Evolutionary conservation across 129 eudicot genomes (phyloP).

Genomic region (Glebionis coronaria): DNA sequence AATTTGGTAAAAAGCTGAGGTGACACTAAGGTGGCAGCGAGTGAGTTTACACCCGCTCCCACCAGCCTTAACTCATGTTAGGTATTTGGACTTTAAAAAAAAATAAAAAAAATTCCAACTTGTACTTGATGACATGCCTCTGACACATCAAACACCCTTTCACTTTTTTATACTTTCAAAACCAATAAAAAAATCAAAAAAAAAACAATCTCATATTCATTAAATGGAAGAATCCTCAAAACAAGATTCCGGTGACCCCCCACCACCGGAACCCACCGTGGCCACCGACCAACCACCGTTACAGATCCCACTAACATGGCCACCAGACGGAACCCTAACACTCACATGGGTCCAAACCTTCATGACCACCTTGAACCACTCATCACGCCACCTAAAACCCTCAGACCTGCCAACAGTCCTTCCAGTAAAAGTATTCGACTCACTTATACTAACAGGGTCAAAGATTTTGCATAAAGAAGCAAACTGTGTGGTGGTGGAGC

Average conservation of each 20-base stretch:
- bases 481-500: conserved; percentile 67
- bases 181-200: too few relatives aligned
- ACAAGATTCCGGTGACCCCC: conserved; percentile 17
- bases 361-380: conserved; percentile 68
- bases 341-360: conserved; percentile 54
- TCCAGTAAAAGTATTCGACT: conserved; percentile 71
- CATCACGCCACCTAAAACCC: conserved; percentile 58
- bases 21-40: too few relatives aligned
- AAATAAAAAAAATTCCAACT: neutral
- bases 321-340: conserved; percentile 47
- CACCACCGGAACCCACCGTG: conserved; percentile 23
- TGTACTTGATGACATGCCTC: conserved; percentile 19
- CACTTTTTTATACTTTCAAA: too few relatives aligned
- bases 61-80: too few relatives aligned
- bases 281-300: conserved; percentile 36
- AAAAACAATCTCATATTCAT: neutral
- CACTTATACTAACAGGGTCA: conserved; percentile 57
- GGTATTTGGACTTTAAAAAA: too few relatives aligned
- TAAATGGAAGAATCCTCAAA: conserved; percentile 24
- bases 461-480: conserved; percentile 89
- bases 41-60: too few relatives aligned
- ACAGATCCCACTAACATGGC: conserved; percentile 80
- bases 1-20: too few relatives aligned
- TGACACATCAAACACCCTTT: neutral
- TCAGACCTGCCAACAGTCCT: conserved; percentile 58